Base-by-base conservation (phyloP, 1,284 basidiomycete genomes). In the Chalciporus piperatoides region DNA sequence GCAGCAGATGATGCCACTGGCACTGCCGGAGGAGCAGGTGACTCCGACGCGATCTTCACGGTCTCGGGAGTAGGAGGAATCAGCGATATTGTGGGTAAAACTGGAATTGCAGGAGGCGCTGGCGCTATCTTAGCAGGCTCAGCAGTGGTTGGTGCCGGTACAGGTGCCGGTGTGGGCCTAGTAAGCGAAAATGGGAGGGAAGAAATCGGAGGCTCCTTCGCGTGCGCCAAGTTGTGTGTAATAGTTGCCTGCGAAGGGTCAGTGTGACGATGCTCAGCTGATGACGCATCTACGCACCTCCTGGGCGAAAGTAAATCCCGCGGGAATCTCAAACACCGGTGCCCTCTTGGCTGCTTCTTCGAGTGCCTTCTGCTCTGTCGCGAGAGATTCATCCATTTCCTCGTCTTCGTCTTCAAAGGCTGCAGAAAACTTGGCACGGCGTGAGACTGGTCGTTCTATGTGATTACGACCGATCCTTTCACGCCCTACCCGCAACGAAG, bases 401-500 rank as follows among this genome's bases (percentile, higher is more conserved):
- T 82, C 82, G 6, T 76, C 74, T 38, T 76, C 78, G 17, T 84
- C 82, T 35, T 84, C 82, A 52, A 73, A 84, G 6, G 73, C 74
- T 10, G 86, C 86, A 8, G 86, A 87, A 58, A 84, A 89, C 55
- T 77, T 80, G 35, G 70, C 72, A 24, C 64, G 58, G 39, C 62
- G 69, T 32, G 69, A 61, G 23, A 68, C 57, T 23, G 80, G 79
- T 12, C 77, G 74, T 11, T 71, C 72, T 37, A 82, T 72, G 56
- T 80, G 81, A 56, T 74, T 78, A 44, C 78, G 76, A 23, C 71
- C 68, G 4, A 62, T 72, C 61, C 78, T 81, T 8, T 72, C 71
- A 33, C 84, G 78, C 25, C 84, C 84, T 28, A 87, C 80, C 43
- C 86, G 79, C 43, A 84, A 70, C 15, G 82, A 84, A 23, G 85